Base-by-base conservation (phyloP, 495 filamentous ascomycete genomes). In the Aspergillus wentii region DNA sequence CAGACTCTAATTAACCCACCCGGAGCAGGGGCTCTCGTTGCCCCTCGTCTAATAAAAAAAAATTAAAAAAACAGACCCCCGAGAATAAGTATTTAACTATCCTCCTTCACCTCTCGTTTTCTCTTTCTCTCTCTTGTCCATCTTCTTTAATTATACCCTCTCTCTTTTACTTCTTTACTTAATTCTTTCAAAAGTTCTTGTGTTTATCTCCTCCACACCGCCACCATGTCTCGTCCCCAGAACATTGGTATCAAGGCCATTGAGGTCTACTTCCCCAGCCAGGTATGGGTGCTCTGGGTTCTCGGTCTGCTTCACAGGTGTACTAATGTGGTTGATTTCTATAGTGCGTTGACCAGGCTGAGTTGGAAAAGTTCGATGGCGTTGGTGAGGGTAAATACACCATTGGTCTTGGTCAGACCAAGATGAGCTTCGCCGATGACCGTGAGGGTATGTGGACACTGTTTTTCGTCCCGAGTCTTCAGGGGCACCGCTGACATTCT, bases 201-300 rank as follows among this genome's bases (percentile, higher is more conserved):
- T 36, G 2, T 17, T 25, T 31, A n/a, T 43, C 6, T 16, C 6
- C 17, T 27, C 19, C 18, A n/a, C 39, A 51, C 57, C 56, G 47
- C 50, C 68, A 82, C 49, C 51, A 97, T 95, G 92, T 79, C 86
- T 55, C 86, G 88, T 62, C 87, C 92, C 41, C 82, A 91, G 65
- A 97, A 96, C 71, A 86, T 98, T 59, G 92, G 92, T 79, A 95
- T 98, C 67, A 98, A 97, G 77, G 92, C 86, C 88, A 92, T 98
- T 68, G 92, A 97, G 73, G 83, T 98, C 62, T 98, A 98, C 70
- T 94, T 94, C 62, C 92, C 92, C 38, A 86, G 77, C 62, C 92
- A 95, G 81, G 92, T 95, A 68, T 43, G 84, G 67, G n/a, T n/a
- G n/a, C 33, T 17, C 15, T 14, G 16, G 2, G 35, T 20, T 13